Conservation (phyloP, 768 basidiomycete genomes). For the Pluteus cervinus region DNA sequence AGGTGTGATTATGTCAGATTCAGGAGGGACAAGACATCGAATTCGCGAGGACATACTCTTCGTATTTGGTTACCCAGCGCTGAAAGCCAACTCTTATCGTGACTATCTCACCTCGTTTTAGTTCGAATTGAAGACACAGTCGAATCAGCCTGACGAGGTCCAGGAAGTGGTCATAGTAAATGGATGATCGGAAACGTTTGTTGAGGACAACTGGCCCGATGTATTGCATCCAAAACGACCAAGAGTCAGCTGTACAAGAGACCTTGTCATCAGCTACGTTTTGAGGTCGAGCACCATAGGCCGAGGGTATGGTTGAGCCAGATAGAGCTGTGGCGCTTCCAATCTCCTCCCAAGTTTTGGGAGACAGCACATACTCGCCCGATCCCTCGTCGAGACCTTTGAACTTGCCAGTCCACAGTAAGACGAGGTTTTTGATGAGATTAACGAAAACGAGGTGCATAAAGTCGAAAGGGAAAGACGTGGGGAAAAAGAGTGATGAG, state of each 20-base stretch:
- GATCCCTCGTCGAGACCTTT: conserved; percentile 28
- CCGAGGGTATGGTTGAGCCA: conserved; percentile 30
- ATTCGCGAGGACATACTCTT: conserved; percentile 22
- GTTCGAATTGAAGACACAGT: conserved; percentile 28
- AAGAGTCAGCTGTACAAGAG: conserved; percentile 28
- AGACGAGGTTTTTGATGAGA: conserved; percentile 27
- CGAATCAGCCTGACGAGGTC: conserved; percentile 30
- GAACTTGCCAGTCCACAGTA: conserved; percentile 33
- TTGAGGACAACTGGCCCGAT: conserved; percentile 32
- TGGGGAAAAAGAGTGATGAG: conserved; percentile 27
- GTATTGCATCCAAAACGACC: conserved; percentile 32
- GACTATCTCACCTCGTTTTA: conserved; percentile 18
- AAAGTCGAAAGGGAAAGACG: conserved; percentile 39
- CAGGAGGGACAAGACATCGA: too few species aligned
- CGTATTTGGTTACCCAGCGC: conserved; percentile 31
- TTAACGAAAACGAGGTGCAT: conserved; percentile 47
- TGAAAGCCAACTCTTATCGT: conserved; percentile 21
- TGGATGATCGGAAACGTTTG: conserved; percentile 19
- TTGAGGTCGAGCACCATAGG: conserved; percentile 27
- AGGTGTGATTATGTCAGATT: not conserved
- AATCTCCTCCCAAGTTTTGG: conserved; percentile 32
- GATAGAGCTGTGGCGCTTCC: conserved; percentile 25
- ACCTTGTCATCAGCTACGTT: conserved; percentile 22
- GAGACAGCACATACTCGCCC: conserved; percentile 22
- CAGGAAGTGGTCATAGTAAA: conserved; percentile 38